These are phyloP conservation scores for Pilasporangium apinafurcum DNA, from an alignment of 352 stramenopile species.

Conservation along the genomic window DNA sequence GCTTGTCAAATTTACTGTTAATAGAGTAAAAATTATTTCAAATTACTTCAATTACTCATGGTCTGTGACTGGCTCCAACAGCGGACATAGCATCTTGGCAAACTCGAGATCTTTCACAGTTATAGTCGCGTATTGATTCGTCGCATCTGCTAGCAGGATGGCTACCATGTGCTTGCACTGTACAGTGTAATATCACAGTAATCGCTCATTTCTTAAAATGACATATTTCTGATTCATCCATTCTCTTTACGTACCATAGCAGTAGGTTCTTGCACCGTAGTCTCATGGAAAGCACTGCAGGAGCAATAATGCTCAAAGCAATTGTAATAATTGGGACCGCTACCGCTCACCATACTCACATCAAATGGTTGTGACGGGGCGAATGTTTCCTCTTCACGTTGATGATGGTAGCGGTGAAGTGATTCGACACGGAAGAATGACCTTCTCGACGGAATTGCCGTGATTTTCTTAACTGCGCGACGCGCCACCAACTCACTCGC, in stretches of 20 bases:
- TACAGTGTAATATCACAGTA: neutral
- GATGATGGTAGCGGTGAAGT: constrained; percentile 42
- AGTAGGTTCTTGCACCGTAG: constrained; percentile 21
- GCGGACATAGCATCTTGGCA: constrained; percentile 54
- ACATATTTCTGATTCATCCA: too few relatives aligned
- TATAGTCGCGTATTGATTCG: constrained; percentile 31
- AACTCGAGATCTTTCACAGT: constrained; percentile 50
- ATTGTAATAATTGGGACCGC: constrained; percentile 62
- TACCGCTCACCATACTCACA: constrained; percentile 22
- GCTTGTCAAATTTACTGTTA: neutral
- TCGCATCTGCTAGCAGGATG: constrained; percentile 48
- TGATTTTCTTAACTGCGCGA: constrained; percentile 35
- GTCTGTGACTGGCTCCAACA: neutral
- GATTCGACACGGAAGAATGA: constrained; percentile 65
- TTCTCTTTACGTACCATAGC: constrained; percentile 34
- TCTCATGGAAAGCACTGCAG: constrained; percentile 47
- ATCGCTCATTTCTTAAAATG: too few relatives aligned
- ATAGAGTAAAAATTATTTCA: constrained; percentile 1
- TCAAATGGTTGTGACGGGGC: constrained; percentile 37
- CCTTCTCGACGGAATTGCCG: constrained; percentile 32
- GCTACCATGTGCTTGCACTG: constrained; percentile 77
- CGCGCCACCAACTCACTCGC: constrained; percentile 52
- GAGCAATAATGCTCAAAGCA: constrained; percentile 67
- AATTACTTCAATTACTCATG: neutral
- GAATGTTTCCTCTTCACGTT: neutral